These are phyloP conservation scores for Botrytis pseudocinerea DNA, from an alignment of 2,329 filamentous ascomycete species.

Conservation along the genomic window DNA sequence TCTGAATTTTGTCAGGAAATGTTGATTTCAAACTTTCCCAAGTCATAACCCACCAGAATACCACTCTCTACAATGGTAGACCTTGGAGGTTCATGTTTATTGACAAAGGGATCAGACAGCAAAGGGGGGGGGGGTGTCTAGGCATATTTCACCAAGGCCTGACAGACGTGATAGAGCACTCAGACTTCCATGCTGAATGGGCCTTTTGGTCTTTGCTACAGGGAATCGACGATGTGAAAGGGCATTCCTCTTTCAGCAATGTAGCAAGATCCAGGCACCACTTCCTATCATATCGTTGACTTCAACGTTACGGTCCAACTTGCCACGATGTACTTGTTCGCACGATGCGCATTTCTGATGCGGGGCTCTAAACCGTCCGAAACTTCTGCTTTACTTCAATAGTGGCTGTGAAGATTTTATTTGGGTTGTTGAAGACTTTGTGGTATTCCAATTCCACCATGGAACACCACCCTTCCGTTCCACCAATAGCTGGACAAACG, in stretches of 20 bases:
- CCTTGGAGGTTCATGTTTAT: not conserved
- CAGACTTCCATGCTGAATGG: not conserved
- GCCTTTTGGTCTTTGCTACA: not conserved
- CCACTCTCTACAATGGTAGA: not conserved
- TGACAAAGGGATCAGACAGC: constrained; percentile 51
- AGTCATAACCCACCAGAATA: not conserved
- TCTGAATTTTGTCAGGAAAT: not conserved
- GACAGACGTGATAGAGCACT: constrained; percentile 42
- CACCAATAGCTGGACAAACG: not conserved
- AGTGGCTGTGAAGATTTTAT: not conserved
- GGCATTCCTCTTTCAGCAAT: not conserved
- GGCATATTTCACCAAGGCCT: constrained; percentile 60
- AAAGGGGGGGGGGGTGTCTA: constrained; percentile 62
- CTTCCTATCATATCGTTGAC: not conserved
- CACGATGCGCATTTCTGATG: not conserved
- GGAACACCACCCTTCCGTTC: not conserved
- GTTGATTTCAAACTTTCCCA: not conserved
- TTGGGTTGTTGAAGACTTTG: not conserved
- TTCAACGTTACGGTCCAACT: not conserved
- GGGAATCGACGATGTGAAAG: not conserved
- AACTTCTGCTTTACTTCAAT: not conserved
- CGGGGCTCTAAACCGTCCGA: not conserved
- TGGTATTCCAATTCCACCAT: not conserved
- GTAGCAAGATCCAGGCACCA: not conserved
- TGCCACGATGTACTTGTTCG: not conserved